Percentiles rank a stretch among this genome's conserved stretches.
Evolutionary conservation across 1,284 basidiomycete species (phyloP).

Genomic region (Puccinia polysora): DNA sequence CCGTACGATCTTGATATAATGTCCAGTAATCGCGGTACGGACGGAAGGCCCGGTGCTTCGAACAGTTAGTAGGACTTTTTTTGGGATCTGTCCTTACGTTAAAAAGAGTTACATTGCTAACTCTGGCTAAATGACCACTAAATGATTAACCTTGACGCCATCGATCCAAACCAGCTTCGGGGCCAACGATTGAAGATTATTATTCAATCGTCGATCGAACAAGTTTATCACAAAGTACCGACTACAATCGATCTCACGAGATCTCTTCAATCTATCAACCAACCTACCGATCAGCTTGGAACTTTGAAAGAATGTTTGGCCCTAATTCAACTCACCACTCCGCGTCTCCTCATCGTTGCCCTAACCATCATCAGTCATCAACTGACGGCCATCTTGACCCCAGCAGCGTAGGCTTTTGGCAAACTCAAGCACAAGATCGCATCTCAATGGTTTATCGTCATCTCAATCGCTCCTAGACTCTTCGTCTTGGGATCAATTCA

Average conservation of each 20-base stretch:
- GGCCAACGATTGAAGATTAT: conserved; percentile 15
- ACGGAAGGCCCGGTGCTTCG: too few relatives aligned
- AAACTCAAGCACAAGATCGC: conserved; percentile 9
- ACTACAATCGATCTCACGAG: background rate
- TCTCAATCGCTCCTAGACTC: conserved; percentile 1
- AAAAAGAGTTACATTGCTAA: too few relatives aligned
- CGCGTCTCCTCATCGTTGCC: background rate
- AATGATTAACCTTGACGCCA: too few relatives aligned
- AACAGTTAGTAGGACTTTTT: too few relatives aligned
- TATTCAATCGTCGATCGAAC: background rate
- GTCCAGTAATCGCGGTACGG: too few relatives aligned
- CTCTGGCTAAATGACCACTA: too few relatives aligned
- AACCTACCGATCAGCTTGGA: conserved; percentile 18
- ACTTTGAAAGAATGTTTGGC: conserved; percentile 19
- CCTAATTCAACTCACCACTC: background rate
- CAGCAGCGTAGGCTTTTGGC: too few relatives aligned
- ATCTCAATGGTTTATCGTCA: conserved; percentile 17
- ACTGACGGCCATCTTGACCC: too few relatives aligned
- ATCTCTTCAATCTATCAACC: conserved; percentile 3
- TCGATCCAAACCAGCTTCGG: too few relatives aligned
- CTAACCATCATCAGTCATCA: background rate
- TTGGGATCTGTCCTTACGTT: too few relatives aligned
- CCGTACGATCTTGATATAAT: too few relatives aligned
- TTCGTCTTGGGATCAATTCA: too few relatives aligned
- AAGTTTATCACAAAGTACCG: background rate